phyloP scores from a whole-genome alignment of 305 asterid genomes.

The Fraxinus greggii region DNA sequence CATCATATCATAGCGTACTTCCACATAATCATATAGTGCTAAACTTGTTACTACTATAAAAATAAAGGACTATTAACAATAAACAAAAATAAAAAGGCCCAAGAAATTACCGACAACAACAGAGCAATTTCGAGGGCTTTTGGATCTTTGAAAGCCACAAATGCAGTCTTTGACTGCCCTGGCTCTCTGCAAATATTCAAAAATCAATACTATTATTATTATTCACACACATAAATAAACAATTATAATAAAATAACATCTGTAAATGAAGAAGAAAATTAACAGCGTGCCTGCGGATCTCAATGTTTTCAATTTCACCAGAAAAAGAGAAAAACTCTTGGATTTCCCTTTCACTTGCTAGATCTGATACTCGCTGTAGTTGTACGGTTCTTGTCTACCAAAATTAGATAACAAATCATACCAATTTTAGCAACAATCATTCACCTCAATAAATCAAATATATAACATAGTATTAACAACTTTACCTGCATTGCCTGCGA shows the following conservation, averaged over 20 bases:
- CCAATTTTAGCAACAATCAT: background rate
- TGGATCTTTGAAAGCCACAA: constrained; percentile 84
- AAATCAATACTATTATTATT: background rate
- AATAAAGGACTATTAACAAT: background rate
- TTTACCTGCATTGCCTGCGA: constrained; percentile 40
- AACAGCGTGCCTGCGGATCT: constrained; percentile 61
- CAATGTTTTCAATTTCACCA: constrained; percentile 81
- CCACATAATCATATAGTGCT: background rate
- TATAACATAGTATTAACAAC: background rate
- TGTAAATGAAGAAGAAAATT: background rate
- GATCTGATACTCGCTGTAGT: constrained; percentile 83
- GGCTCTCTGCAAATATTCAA: constrained; percentile 55
- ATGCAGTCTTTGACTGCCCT: constrained; percentile 61
- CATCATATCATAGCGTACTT: too few relatives aligned
- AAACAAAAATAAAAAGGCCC: background rate
- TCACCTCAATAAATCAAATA: constrained; percentile 1
- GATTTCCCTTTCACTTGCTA: constrained; percentile 84
- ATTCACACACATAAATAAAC: background rate
- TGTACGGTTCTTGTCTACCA: constrained; percentile 65
- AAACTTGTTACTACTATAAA: background rate
- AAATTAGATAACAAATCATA: constrained; percentile 2
- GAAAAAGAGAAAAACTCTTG: constrained; percentile 95
- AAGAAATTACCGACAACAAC: constrained; percentile 63
- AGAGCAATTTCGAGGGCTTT: constrained; percentile 90
- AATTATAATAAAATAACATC: background rate